Base-by-base conservation (phyloP, 2,329 filamentous ascomycete species). In the Neofusicoccum sp. region DNA sequence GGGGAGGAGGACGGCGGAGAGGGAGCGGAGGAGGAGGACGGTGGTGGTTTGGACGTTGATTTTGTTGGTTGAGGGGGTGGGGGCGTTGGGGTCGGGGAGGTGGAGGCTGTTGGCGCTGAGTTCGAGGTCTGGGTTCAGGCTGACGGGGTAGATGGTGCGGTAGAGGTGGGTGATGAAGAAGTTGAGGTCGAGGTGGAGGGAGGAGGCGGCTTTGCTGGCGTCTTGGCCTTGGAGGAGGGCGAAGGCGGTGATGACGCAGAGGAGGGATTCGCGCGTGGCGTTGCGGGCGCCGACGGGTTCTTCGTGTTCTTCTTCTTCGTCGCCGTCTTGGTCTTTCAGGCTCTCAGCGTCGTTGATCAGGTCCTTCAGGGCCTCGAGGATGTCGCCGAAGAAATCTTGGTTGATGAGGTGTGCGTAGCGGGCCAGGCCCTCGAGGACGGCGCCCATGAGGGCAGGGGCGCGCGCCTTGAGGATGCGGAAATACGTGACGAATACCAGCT, bases 341-440 rank as follows among this genome's bases (percentile, higher is more conserved):
- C 79, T 75, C 63, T 81, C 76, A 59, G 90, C 89, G 68, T 93
- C 87, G 3, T 87, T 86, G 70, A 98, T 94, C 48, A 99, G 85
- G 67, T 99, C 95, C 76, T 96, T 96, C 43, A 99, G 83, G 0
- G 93, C 94, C 78, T 98, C 95, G 9, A 99, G 85, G 34, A 99
- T 84, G 73, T 99, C 95, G 33, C 94, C 95, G 71, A 99, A 99
- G 81, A 99, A 98, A 74, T 99, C 92, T 73, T 99, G 93, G 79
- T 99, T 99, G 83, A 99, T 99, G 64, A 99, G 84, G 74, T 97
- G 95, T 3, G 93, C 89, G 74, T 96, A 99, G 73, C 93, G 93
- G 56, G 94, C 93, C 28, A 99, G 81, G 33, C 95, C 95, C 80
- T 98, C 95, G 4, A 99, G 85, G 0, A 97, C 93, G 12, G 94